Conservation (phyloP, 306 rosid genomes). For the Betula pendula region DNA sequence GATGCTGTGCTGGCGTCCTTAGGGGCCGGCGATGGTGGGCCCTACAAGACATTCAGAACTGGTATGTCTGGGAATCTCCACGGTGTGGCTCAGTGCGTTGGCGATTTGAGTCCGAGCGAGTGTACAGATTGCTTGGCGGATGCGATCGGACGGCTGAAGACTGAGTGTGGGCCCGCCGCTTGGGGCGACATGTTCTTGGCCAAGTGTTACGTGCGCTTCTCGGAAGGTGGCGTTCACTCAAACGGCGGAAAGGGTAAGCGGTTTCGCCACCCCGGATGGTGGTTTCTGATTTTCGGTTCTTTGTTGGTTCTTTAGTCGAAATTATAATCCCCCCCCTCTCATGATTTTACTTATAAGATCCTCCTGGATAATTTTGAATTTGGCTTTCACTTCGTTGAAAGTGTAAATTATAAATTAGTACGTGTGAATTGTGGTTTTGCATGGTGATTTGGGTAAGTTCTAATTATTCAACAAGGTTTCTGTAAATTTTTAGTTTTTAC, state of each 20-base stretch:
- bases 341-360: background rate
- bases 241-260: conserved; percentile 42
- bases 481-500: background rate
- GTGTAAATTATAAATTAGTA: conserved; percentile 1
- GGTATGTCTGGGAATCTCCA: conserved; percentile 36
- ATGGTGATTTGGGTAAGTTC: background rate
- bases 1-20: conserved; percentile 60
- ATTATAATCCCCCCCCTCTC: background rate
- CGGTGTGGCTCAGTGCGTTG: conserved; percentile 81
- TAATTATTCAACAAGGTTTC: conserved; percentile 7
- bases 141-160: conserved; percentile 73
- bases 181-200: conserved; percentile 79
- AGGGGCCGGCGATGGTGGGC: conserved; percentile 46
- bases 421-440: conserved; percentile 16
- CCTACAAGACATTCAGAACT: conserved; percentile 32
- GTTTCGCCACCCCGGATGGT: conserved; percentile 33
- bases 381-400: background rate
- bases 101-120: conserved; percentile 72
- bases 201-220: conserved; percentile 83
- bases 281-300: conserved; percentile 20
- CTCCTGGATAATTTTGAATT: conserved; percentile 9
- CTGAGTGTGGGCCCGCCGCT: conserved; percentile 56
- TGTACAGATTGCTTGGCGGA: conserved; percentile 82
- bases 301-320: conserved; percentile 8
- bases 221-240: conserved; percentile 52